Base-by-base conservation (phyloP, 257 asterid genomes). In the Petunia axillaris region DNA sequence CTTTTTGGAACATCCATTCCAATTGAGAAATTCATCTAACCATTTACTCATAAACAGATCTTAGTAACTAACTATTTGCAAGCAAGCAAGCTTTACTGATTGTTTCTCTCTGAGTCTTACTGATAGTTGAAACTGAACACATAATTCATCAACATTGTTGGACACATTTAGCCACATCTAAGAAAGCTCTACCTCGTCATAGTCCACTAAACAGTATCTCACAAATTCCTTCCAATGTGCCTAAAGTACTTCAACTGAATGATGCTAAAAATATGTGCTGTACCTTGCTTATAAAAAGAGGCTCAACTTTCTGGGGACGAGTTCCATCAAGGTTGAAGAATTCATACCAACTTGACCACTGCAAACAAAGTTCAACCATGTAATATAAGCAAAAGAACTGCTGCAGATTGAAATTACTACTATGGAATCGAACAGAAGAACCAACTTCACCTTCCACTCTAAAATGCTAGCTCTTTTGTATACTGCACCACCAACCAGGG, bases 211-310 rank as follows among this genome's bases (percentile, higher is more conserved):
- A 64, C 25, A 63, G 4, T 63, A 16, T 35, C 67, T 62, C 36
- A 62, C 3, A 25, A 13, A 46, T 71, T 60, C 60, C 35, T 71
- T 35, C 41, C 16, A 48, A 48, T 48, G 77, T 35, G 35, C 77
- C 60, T 71, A 48, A 71, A 71, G 60, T 10, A 1, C 60, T 48
- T 50, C 58, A 48, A 48, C 74, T 71, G 60, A 71, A 65, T 7
- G 52, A 65, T 39, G 8, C 52, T 13, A 40, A 6, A 11, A 40
- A 9, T 60, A 71, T 35, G 41, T 48, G 60, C 1, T 25, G 81
- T 93, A 94, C 99, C 98, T 95, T 95, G 93, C 98, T 93, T 82
- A 93, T 84, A 38, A 91, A 67, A 66, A 96, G 96, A 76, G 99
- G 99, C 85, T 92, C 91, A 64, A 96, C 93, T 86, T 91, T 94